Percentiles rank a stretch among this genome's conserved stretches.
Conservation (phyloP, 306 rosid genomes). For the Canavalia gladiata region DNA sequence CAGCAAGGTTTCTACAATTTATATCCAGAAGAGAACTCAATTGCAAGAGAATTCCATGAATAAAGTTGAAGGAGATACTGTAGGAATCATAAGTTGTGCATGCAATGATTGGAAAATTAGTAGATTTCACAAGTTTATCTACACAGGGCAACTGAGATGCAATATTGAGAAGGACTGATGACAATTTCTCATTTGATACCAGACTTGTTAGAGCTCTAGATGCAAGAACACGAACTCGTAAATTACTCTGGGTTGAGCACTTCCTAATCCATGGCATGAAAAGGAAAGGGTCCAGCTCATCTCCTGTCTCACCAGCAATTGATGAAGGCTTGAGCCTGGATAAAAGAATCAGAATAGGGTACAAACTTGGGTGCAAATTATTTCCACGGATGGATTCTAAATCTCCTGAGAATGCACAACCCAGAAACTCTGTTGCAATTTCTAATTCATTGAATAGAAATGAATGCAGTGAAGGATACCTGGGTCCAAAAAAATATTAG, state of each 20-base stretch:
- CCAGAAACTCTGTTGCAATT: conserved; percentile 80
- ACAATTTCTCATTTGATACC: conserved; percentile 86
- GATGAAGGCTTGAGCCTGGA: conserved; percentile 96
- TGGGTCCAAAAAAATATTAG: conserved; percentile 43
- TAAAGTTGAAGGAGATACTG: conserved; percentile 67
- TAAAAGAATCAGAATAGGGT: conserved; percentile 86
- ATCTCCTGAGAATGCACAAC: conserved; percentile 61
- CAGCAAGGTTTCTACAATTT: conserved; percentile 85
- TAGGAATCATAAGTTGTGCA: conserved; percentile 41
- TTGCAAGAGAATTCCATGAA: conserved; percentile 90
- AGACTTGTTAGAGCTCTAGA: conserved; percentile 89
- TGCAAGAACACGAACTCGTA: conserved; percentile 92
- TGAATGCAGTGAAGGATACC: conserved; percentile 92
- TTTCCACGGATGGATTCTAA: conserved; percentile 68
- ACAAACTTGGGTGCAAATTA: conserved; percentile 95
- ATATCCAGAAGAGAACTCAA: conserved; percentile 76
- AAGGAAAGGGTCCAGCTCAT: conserved; percentile 88
- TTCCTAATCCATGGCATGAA: conserved; percentile 85
- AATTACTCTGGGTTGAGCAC: conserved; percentile 91
- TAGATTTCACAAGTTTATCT: conserved; percentile 49
- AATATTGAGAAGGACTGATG: conserved; percentile 72
- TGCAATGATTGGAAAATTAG: conserved; percentile 41
- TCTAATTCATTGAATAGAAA: conserved; percentile 83
- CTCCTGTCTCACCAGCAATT: conserved; percentile 86
- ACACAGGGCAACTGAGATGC: conserved; percentile 76